Base-by-base conservation (phyloP, 257 asterid genomes). In the Ilex aquifolium region DNA sequence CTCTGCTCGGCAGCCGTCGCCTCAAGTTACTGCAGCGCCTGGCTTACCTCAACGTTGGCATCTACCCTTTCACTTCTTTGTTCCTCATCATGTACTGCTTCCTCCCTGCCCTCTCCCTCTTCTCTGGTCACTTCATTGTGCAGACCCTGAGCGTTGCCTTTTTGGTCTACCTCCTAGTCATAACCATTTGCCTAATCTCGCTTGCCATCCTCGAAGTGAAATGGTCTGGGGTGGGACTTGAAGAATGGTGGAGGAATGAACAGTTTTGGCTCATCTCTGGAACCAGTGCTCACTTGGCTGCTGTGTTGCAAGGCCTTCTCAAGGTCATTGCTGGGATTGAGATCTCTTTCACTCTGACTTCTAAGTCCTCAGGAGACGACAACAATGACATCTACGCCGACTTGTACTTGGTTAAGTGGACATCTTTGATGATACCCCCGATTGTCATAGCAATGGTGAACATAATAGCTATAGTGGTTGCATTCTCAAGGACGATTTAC, bases 221-320 rank as follows among this genome's bases (percentile, higher is more conserved):
- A 65, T 79, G 84, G 84, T 69, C 84, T 0, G 84, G 81, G 3
- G 63, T 79, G n/a, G 74, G 56, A 31, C 17, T 79, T 0, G 84
- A 79, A 52, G 81, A 79, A 21, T 79, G 79, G 84, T 79, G 79
- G 81, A 52, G 81, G 27, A 79, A 79, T 30, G 81, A 79, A 56
- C 81, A 79, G 53, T 79, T 79, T 16, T 79, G 81, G 84, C 80
- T 79, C 59, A 79, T 75, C 44, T 64, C 74, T 1, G 84, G 81
- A 13, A 79, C 84, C 15, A 79, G 84, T 56, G 81, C 77, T 3
- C 81, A 79, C 65, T 61, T 79, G 8, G 84, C 81, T 51, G 84
- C 84, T 1, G 81, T 75, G 42, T 16, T 79, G 39, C 84, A 79
- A 58, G 81, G 81, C 13, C 81, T 79, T 8, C 69, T 75, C 16